Percentiles rank a stretch among this genome's conserved stretches.
These are phyloP conservation scores for Chondrus crispus DNA, from an alignment of 23 red algal species.

Conservation along the genomic window DNA sequence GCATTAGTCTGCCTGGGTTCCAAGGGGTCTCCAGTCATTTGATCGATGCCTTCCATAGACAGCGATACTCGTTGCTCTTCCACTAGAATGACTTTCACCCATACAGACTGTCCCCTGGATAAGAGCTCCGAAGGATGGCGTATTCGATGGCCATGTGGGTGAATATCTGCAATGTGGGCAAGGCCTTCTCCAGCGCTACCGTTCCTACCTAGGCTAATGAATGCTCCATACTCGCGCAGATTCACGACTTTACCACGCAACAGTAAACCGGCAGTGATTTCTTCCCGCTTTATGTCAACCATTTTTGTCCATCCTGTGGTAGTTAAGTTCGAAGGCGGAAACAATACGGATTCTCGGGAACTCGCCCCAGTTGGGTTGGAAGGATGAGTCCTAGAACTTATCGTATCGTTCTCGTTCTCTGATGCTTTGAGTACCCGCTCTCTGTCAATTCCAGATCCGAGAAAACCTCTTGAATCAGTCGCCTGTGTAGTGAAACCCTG, in stretches of 20 bases:
- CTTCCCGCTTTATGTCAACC: neutral
- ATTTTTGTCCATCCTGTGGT: too few relatives aligned
- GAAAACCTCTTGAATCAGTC: conserved; percentile 17
- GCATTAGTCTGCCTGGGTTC: neutral
- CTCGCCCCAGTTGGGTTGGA: too few relatives aligned
- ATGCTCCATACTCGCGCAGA: conserved; percentile 71
- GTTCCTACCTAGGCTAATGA: conserved; percentile 52
- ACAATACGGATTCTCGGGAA: too few relatives aligned
- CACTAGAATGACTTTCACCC: conserved; percentile 56
- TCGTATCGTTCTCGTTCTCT: conserved; percentile 37
- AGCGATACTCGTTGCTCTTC: conserved; percentile 50
- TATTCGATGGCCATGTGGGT: neutral
- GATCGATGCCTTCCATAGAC: conserved; percentile 74
- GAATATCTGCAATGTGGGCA: conserved; percentile 72
- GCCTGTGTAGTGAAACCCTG: neutral
- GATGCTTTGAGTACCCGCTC: neutral
- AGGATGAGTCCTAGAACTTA: neutral
- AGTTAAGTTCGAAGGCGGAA: neutral
- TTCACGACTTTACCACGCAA: conserved; percentile 46
- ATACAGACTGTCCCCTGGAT: conserved; percentile 36
- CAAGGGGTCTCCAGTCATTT: conserved; percentile 58
- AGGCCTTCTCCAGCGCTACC: conserved; percentile 55
- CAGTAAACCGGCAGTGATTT: conserved; percentile 55
- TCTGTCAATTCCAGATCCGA: conserved; percentile 61
- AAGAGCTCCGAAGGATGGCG: conserved; percentile 56